Evolutionary conservation across 306 rosid species (phyloP).

Genomic region (Cicer pinnatifidum): DNA sequence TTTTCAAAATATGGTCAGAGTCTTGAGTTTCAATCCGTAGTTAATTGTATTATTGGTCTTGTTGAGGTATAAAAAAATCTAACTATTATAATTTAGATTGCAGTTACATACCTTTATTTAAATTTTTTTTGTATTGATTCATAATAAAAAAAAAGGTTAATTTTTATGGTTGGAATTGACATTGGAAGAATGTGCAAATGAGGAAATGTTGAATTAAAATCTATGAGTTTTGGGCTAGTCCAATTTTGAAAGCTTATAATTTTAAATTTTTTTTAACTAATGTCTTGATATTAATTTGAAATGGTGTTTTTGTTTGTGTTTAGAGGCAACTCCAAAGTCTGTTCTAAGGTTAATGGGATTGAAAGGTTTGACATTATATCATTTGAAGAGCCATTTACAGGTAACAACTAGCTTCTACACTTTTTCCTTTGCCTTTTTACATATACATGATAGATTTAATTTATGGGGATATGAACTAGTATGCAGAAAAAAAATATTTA

Average conservation of each 20-base stretch:
- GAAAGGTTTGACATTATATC: conserved; percentile 93
- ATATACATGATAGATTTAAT: neutral
- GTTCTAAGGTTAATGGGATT: conserved; percentile 89
- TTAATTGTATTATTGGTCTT: neutral
- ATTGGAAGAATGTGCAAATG: neutral
- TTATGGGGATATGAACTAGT: neutral
- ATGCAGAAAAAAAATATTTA: neutral
- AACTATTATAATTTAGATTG: neutral
- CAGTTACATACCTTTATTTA: neutral
- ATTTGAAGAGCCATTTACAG: conserved; percentile 99
- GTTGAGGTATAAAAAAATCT: neutral
- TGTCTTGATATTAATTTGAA: conserved; percentile 32
- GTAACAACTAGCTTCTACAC: conserved; percentile 45
- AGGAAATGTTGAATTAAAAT: conserved; percentile 1
- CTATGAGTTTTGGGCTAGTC: conserved; percentile 17
- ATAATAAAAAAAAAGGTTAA: neutral
- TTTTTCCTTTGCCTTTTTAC: conserved; percentile 8
- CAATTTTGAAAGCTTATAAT: neutral
- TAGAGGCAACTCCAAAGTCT: conserved; percentile 97
- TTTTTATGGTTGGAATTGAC: neutral
- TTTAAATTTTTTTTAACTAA: neutral
- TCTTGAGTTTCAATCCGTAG: too few species aligned
- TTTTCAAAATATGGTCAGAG: neutral
- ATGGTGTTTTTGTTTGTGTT: conserved; percentile 39
- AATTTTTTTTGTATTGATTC: neutral